A percentile compares a stretch with the other conserved stretches of the same genome.
These are phyloP conservation scores for Penicillium sp. DNA, from an alignment of 2,329 filamentous ascomycete genomes.

Conservation along the genomic window DNA sequence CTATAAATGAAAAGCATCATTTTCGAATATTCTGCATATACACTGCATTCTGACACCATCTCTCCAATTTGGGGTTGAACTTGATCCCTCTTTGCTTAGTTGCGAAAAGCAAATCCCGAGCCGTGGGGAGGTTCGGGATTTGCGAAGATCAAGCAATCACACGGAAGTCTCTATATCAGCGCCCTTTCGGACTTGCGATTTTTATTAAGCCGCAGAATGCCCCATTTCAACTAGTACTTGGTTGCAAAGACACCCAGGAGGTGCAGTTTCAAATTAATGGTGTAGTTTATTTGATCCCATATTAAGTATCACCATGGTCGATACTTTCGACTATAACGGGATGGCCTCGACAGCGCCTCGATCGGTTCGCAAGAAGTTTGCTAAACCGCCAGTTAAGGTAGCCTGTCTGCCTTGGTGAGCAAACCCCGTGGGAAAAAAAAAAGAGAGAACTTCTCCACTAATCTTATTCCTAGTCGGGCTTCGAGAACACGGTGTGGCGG, in stretches of 20 bases:
- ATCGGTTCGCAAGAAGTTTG: slow-evolving; percentile 43
- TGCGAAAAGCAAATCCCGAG: slow-evolving; percentile 35
- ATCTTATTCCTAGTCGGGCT: slow-evolving; percentile 33
- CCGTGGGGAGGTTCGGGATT: slow-evolving; percentile 31
- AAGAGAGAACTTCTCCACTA: slow-evolving; percentile 4
- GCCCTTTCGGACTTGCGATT: slow-evolving; percentile 17
- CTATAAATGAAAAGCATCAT: not conserved
- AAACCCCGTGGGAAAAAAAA: not conserved
- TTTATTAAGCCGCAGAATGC: not conserved
- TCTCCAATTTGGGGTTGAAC: slow-evolving; percentile 2
- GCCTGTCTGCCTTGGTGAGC: slow-evolving; percentile 45
- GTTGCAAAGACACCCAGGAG: not conserved
- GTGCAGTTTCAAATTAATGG: slow-evolving; percentile 3
- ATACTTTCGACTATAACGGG: slow-evolving; percentile 23
- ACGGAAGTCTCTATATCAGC: slow-evolving; percentile 31
- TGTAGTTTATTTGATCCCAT: not conserved
- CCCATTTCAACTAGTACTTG: slow-evolving; percentile 1
- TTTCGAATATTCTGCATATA: not conserved
- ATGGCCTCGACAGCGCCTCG: slow-evolving; percentile 26
- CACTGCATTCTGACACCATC: slow-evolving; percentile 15
- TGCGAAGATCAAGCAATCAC: slow-evolving; percentile 34
- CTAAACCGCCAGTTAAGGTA: slow-evolving; percentile 47
- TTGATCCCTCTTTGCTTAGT: not conserved
- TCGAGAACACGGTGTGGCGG: slow-evolving; percentile 46
- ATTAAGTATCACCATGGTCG: slow-evolving; percentile 19